Evolutionary conservation across 345 rosid species (phyloP), one percentile per base, ranked within the genome.

Genomic region (Fremontodendron californicum): DNA sequence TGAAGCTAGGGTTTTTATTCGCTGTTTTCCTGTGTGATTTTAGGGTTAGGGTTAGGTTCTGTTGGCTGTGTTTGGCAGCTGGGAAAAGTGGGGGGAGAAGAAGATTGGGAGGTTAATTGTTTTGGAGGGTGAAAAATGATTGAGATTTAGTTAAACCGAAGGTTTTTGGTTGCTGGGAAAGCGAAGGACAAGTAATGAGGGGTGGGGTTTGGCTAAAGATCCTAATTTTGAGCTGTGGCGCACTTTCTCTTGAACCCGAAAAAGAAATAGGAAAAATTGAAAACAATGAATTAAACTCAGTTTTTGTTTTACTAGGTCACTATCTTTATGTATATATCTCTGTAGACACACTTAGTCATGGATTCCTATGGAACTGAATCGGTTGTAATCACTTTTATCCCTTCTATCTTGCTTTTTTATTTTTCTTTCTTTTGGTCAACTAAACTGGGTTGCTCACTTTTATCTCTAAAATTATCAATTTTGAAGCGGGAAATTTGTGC

Each of bases 1-100:
- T 18, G 43, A 54, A 74, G 71, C 74, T 86, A 77, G 79, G 82
- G 82, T 75, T 79, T 76, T 61, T 55, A 19, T 82, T 75, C 11
- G 49, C 23, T 75, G 57, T 48, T 0, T 54, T 45, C 79, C 75
- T 54, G 31, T 60, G 42, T 27, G 55, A 9, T 75, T 48, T 33
- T 18, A 27, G 42, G 2, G 19, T 71, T 69, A 25, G 57, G 57
- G 31, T 45, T 68, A 6, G 35, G 33, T 52, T 18, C 9, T 64
- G 16, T 37, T 37, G 16, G 52, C 4, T 45, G 40, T 29, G 37
- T 69, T 69, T 27, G 73, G 73, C 33, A 6, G 71, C 52, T 2
- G 31, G 73, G 52, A 45, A 67, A 27, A 68, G 64, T 19, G 64
- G 18, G 37, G 18, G 27, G 33, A 57, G 64, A 60, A 27, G 9